Evolutionary conservation across 1,284 basidiomycete genomes (phyloP).

Genomic region (Polyporus tsugae): DNA sequence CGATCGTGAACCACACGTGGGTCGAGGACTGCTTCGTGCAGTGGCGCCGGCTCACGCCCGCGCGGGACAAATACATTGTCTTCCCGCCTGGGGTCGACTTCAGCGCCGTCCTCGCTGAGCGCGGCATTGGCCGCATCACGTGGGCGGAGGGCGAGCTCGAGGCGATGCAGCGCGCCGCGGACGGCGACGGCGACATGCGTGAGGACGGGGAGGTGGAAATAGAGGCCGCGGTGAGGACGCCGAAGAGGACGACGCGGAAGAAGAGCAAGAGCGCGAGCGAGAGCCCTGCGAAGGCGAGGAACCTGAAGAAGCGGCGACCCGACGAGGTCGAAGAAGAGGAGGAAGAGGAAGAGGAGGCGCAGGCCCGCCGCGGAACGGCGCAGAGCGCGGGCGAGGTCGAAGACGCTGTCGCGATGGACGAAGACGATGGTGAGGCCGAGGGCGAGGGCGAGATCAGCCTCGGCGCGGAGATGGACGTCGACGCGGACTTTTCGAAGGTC

Average conservation of each 20-base stretch:
- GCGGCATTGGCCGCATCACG: conserved; percentile 51
- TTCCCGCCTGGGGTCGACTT: conserved; percentile 78
- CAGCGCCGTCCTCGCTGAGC: conserved; percentile 62
- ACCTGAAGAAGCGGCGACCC: conserved; percentile 1
- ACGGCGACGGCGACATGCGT: conserved; percentile 30
- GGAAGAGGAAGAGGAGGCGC: neutral
- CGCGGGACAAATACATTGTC: conserved; percentile 68
- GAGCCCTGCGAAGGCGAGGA: conserved; percentile 32
- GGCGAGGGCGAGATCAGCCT: conserved; percentile 33
- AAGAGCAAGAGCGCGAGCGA: conserved; percentile 27
- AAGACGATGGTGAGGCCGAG: conserved; percentile 31
- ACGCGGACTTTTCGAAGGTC: conserved; percentile 34
- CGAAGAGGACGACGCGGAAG: conserved; percentile 11
- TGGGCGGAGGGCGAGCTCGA: conserved; percentile 44
- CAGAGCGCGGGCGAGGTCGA: conserved; percentile 38
- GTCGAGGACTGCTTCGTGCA: conserved; percentile 86
- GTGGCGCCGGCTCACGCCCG: conserved; percentile 75
- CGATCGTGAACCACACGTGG: conserved; percentile 90
- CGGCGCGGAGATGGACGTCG: conserved; percentile 35
- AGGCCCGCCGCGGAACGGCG: conserved; percentile 21
- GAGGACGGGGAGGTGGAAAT: neutral
- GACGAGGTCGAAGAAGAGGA: conserved; percentile 8
- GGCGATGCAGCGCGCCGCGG: conserved; percentile 29
- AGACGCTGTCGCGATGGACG: conserved; percentile 31
- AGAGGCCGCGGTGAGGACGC: neutral